Evolutionary conservation across 805 yeast genomes (phyloP).

Genomic region (Myxozyma udenii): DNA sequence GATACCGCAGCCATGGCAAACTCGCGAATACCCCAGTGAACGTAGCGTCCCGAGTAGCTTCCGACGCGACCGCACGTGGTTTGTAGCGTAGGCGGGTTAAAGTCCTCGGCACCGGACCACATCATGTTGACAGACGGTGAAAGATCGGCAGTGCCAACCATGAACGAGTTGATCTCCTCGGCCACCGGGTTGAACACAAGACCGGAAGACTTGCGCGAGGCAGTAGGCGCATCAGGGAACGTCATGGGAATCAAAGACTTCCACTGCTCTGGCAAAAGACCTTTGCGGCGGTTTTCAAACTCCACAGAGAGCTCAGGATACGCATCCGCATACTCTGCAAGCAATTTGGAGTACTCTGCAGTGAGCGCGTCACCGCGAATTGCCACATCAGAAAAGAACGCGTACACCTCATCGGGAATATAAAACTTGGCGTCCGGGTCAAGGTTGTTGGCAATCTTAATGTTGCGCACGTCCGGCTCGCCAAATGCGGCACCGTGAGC

Average conservation of each 20-base stretch:
- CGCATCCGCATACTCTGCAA: not conserved
- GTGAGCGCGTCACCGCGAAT: slow-evolving; percentile 5
- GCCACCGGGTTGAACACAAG: slow-evolving; percentile 12
- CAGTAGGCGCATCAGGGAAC: slow-evolving; percentile 9
- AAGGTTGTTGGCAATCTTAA: slow-evolving; percentile 7
- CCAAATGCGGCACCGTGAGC: slow-evolving; percentile 19
- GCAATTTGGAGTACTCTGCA: not conserved
- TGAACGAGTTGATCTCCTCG: slow-evolving; percentile 4
- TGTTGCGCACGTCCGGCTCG: slow-evolving; percentile 6
- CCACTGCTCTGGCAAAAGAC: slow-evolving; percentile 4
- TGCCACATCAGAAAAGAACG: slow-evolving; percentile 8
- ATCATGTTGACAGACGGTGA: slow-evolving; percentile 17
- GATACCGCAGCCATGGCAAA: slow-evolving; percentile 40
- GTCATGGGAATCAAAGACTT: slow-evolving; percentile 3
- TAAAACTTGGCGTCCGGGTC: slow-evolving; percentile 11
- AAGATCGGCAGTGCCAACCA: slow-evolving; percentile 15
- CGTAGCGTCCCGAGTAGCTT: slow-evolving; percentile 36
- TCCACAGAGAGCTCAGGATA: slow-evolving; percentile 9
- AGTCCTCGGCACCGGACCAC: slow-evolving; percentile 12
- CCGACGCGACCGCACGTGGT: slow-evolving; percentile 10
- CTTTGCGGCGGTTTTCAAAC: slow-evolving; percentile 6
- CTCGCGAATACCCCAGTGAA: slow-evolving; percentile 40
- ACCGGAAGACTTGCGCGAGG: slow-evolving; percentile 13
- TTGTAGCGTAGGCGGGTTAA: slow-evolving; percentile 8
- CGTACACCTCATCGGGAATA: slow-evolving; percentile 10